Evolutionary conservation across 2,329 filamentous ascomycete genomes (phyloP).

Genomic region (Diaporthe vexans): DNA sequence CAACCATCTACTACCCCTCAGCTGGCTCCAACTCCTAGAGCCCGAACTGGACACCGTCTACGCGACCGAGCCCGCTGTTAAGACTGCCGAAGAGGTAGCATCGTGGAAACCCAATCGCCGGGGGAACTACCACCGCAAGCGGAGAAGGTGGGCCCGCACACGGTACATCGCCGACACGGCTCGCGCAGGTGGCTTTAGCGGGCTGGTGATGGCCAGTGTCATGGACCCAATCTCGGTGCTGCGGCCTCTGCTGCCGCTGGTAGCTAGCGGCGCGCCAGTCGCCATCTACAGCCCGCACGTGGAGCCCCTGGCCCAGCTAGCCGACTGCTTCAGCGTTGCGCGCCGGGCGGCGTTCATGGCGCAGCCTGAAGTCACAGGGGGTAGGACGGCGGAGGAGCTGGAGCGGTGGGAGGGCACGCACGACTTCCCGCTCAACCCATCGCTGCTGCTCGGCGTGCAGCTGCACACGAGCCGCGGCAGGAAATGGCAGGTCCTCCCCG

Average conservation of each 20-base stretch:
- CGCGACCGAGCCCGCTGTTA: slow-evolving; percentile 70
- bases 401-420: slow-evolving; percentile 72
- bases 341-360: slow-evolving; percentile 80
- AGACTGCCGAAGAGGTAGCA: slow-evolving; percentile 72
- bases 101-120: slow-evolving; percentile 86
- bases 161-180: slow-evolving; percentile 81
- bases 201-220: slow-evolving; percentile 83
- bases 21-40: slow-evolving; percentile 91
- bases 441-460: slow-evolving; percentile 81
- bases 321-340: slow-evolving; percentile 87
- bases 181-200: slow-evolving; percentile 82
- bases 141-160: slow-evolving; percentile 82
- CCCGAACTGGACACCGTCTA: slow-evolving; percentile 84
- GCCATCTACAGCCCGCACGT: slow-evolving; percentile 87
- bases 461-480: slow-evolving; percentile 86
- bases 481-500: slow-evolving; percentile 91
- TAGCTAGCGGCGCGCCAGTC: slow-evolving; percentile 86
- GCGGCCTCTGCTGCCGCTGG: slow-evolving; percentile 80
- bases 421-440: slow-evolving; percentile 91
- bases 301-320: slow-evolving; percentile 82
- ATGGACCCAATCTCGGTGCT: slow-evolving; percentile 87
- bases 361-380: slow-evolving; percentile 61
- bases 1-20: slow-evolving; percentile 84
- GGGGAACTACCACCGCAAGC: slow-evolving; percentile 90
- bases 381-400: slow-evolving; percentile 62